A percentile compares a stretch with the other conserved stretches of the same genome.
phyloP scores from a whole-genome alignment of 2,329 filamentous ascomycete species.

The Knoxdaviesia capensis region DNA sequence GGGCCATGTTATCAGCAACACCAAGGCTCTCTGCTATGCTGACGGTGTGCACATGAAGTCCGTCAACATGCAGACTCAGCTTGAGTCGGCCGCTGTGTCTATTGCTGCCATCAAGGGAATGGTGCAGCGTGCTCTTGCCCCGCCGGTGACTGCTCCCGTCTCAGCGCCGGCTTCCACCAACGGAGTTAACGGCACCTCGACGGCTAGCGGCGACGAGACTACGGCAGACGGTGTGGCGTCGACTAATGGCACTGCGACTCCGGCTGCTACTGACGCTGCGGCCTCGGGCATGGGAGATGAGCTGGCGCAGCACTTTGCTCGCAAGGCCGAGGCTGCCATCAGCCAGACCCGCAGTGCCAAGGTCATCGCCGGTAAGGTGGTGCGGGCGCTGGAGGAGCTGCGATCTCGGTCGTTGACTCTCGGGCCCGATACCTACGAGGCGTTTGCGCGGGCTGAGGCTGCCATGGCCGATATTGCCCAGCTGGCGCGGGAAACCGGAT shows the following conservation, averaged over 20 bases:
- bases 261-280: slow-evolving; percentile 2
- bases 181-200: too few species aligned
- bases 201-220: slow-evolving; percentile 9
- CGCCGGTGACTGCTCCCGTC: not conserved
- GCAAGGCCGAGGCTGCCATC: slow-evolving; percentile 51
- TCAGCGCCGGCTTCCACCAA: slow-evolving; percentile 10
- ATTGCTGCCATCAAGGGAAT: slow-evolving; percentile 43
- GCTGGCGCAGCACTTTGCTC: slow-evolving; percentile 42
- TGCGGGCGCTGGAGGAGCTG: slow-evolving; percentile 59
- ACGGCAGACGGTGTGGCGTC: slow-evolving; percentile 9
- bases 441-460: slow-evolving; percentile 50
- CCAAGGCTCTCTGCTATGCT: slow-evolving; percentile 33
- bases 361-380: slow-evolving; percentile 61
- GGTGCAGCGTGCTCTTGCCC: slow-evolving; percentile 43
- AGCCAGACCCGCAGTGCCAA: slow-evolving; percentile 65
- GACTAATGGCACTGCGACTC: not conserved
- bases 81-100: slow-evolving; percentile 56
- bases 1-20: too few species aligned
- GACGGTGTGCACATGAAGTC: slow-evolving; percentile 64
- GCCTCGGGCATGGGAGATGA: slow-evolving; percentile 33
- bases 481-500: slow-evolving; percentile 46
- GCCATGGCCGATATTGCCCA: slow-evolving; percentile 43
- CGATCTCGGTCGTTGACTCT: slow-evolving; percentile 56
- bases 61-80: slow-evolving; percentile 55
- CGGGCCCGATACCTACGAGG: slow-evolving; percentile 41